Evolutionary conservation across 2,329 filamentous ascomycete genomes (phyloP), one percentile per base, ranked within the genome.

Genomic region (Fusarium luffae): DNA sequence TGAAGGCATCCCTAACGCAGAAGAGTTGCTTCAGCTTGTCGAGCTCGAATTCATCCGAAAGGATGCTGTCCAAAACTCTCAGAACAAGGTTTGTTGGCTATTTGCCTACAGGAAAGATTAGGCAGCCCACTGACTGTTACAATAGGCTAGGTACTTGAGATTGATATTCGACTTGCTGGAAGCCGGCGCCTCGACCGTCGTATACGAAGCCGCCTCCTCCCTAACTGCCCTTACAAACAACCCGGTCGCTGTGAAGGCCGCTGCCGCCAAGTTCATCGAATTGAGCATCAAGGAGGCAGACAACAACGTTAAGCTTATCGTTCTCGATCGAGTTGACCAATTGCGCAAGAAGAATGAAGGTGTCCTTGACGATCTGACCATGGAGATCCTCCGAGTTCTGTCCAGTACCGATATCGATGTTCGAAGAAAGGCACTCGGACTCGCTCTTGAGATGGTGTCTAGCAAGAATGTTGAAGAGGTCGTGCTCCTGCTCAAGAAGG

Each of bases 401-500:
- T 97, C 94, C 14, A 98, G 94, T 79, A 93, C 96, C 23, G 96
- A 99, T 82, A 92, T 99, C 70, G 96, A 98, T 77, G 96, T 99
- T 55, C 90, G 96, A 76, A 91, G 91, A 80, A 98, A 98, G 82
- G 94, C 95, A 18, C 87, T 99, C 28, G 86, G 89, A 59, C 93
- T 99, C 75, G 94, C 94, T 14, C 85, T 99, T 79, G 94, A 98
- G 71, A 98, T 99, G 96, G 93, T 99, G 7, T 96, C 95, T 0
- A 98, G 94, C 87, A 97, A 97, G 84, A 99, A 99, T 71, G 94
- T 99, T 9, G 96, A 98, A 78, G 96, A 99, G 77, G 96, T 99
- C 16, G 93, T 99, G 23, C 88, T 98, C 76, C 86, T 99, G 2
- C 85, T 99, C 65, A 99, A 99, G 85, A 99, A 99, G 81, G 96